Base-by-base conservation (phyloP, 352 stramenopile genomes). In the Pythium phragmiticola region DNA sequence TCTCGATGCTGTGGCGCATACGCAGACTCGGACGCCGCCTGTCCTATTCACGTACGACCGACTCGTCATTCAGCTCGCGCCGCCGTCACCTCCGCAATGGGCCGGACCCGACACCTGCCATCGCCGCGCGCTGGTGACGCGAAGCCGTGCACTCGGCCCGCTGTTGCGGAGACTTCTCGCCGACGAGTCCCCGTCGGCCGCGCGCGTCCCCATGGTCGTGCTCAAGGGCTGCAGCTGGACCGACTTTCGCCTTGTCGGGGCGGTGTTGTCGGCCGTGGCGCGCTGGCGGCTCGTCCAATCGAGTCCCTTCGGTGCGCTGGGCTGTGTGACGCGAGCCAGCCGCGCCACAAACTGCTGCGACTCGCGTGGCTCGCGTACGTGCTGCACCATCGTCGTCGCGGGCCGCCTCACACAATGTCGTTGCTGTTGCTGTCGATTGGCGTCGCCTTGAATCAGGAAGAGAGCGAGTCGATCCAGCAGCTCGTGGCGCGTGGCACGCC, bases 281-380 rank as follows among this genome's bases (percentile, higher is more conserved):
- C 51, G 5, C 23, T 19, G 12, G 34, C 36, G 9, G 13, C 36
- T 4, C 3, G 3, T 2, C n/a, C 51, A 7, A 21, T 48, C 9
- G 17, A n/a, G 12, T 12, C 36, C 4, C n/a, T 58, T 2, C 34
- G 13, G 4, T 58, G 51, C 51, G 19, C 1, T 2, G 19, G 34
- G 7, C 4, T 37, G 8, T 47, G 37, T 8, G 34, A 48, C 34
- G 7, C 34, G 36, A 11, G 5, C 1, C 19, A 21, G 19, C 19
- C 34, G 3, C 7, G 6, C 2, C 3, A 58, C 16, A 12, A 58
- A 7, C 9, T 47, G 2, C 1, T 58, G 51, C 51, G 36, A 21
- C 34, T 58, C 21, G 51, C 36, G 51, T 58, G 51, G 51, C 51
- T 58, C 34, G 51, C 14, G 19, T 58, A 23, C 36, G 36, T 11